phyloP scores from a whole-genome alignment of 2,329 filamentous ascomycete genomes.

The Tolypocladium paradoxum region DNA sequence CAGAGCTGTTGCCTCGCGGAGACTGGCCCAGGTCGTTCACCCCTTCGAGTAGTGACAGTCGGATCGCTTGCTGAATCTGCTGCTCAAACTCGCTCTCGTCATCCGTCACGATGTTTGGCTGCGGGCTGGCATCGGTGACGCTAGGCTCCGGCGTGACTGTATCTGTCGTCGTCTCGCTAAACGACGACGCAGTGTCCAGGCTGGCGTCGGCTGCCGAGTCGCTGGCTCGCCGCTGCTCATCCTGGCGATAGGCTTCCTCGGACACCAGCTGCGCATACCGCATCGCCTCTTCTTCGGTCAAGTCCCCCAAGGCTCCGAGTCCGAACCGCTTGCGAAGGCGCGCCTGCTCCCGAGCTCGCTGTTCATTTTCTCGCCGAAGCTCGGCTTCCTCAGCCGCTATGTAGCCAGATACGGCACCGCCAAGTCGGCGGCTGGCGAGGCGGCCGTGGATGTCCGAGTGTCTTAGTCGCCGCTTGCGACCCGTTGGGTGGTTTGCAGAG shows the following conservation, averaged over 20 bases:
- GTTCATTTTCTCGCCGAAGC: constrained; percentile 60
- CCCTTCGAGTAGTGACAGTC: constrained; percentile 48
- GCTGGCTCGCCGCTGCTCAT: constrained; percentile 44
- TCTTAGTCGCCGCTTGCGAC: constrained; percentile 68
- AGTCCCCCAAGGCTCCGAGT: constrained; percentile 54
- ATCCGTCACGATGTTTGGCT: constrained; percentile 14
- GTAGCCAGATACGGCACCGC: constrained; percentile 64
- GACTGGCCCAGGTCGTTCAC: constrained; percentile 36
- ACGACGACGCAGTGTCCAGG: constrained; percentile 31
- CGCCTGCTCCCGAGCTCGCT: constrained; percentile 54
- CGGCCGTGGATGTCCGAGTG: constrained; percentile 51
- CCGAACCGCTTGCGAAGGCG: constrained; percentile 74
- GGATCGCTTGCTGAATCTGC: constrained; percentile 52
- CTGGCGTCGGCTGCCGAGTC: constrained; percentile 38
- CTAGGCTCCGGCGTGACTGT: constrained; percentile 47
- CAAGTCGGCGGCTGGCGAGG: constrained; percentile 38
- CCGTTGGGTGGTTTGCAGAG: constrained; percentile 64
- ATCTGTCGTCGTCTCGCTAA: constrained; percentile 30
- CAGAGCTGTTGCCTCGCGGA: constrained; percentile 32
- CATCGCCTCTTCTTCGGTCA: constrained; percentile 56
- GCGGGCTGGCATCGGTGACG: constrained; percentile 28
- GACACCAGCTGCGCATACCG: constrained; percentile 57
- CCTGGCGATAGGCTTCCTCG: constrained; percentile 45
- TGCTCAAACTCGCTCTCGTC: constrained; percentile 46
- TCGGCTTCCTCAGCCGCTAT: constrained; percentile 81